Evolutionary conservation across 106 monocot species (phyloP), one percentile per base, ranked within the genome.

Genomic region (Dioscorea dumetorum): DNA sequence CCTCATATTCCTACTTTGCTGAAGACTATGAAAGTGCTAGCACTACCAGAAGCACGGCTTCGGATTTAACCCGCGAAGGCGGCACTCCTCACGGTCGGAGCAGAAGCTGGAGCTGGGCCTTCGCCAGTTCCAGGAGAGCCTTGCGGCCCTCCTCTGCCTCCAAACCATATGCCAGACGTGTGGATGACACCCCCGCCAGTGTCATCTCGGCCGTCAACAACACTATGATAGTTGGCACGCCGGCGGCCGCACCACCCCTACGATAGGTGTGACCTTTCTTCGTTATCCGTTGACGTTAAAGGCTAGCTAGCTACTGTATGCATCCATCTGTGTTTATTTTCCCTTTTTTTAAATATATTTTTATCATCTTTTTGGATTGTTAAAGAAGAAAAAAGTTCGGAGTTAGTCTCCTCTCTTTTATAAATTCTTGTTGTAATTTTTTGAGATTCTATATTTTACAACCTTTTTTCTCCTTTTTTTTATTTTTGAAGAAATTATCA

Each of bases 81-180:
- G 48, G 64, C 20, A 28, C 64, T 10, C 63, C 73, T 10, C 73
- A 63, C 33, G 56, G 67, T 14, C 68, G 73, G 52, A 76, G 57
- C 28, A 72, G 73, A 58, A 74, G 80, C 68, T 89, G 91, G 97
- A 76, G 67, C 3, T 88, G 88, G 84, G 74, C 84, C 4, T 85
- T 91, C 12, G 76, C 91, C 4, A 91, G 88, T 66, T 91, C 95
- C 4, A 91, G 91, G 72, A 71, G 86, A 57, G 88, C 84, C 13
- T 84, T 91, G 51, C 68, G 73, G 73, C 79, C 81, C 9, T 56
- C 78, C 3, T 41, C 74, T 20, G 63, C 73, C 14, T 73, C 84
- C 17, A 24, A 67, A 2, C 49, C 67, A 20, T 64, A 31, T 41
- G 64, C 15, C 28, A 28, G 28, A 28, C 28, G 28, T 31, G 1